A percentile compares a stretch with the other conserved stretches of the same genome.
phyloP scores from a whole-genome alignment of 192 early-diverging fungal genomes.

The Coemansia sp. region DNA sequence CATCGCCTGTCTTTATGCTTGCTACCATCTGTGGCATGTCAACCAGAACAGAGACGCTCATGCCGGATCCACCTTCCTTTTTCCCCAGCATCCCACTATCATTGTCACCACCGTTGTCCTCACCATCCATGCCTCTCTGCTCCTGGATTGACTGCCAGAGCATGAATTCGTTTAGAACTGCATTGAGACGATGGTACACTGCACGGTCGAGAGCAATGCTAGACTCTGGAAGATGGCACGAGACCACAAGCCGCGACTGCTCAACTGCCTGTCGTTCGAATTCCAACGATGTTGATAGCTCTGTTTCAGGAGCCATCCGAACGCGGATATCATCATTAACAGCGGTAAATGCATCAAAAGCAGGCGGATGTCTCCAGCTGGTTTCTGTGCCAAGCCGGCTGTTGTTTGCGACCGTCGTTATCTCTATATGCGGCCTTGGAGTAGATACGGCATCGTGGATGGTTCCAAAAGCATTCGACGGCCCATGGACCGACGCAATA shows the following conservation, averaged over 20 bases:
- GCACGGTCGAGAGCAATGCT: constrained; percentile 24
- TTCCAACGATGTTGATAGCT: constrained; percentile 46
- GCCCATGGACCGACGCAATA: constrained; percentile 42
- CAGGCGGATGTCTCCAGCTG: constrained; percentile 32
- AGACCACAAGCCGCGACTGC: constrained; percentile 44
- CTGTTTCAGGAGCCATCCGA: constrained; percentile 52
- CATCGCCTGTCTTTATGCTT: constrained; percentile 27
- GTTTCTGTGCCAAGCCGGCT: background rate
- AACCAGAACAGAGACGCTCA: constrained; percentile 36
- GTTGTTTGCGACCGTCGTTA: constrained; percentile 40
- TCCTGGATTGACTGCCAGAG: constrained; percentile 54
- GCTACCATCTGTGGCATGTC: constrained; percentile 48
- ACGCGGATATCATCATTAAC: constrained; percentile 51
- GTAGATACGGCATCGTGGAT: constrained; percentile 21
- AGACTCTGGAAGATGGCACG: constrained; percentile 52
- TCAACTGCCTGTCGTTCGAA: constrained; percentile 49
- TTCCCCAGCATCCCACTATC: background rate
- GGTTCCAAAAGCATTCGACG: constrained; percentile 1
- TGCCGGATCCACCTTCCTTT: constrained; percentile 5
- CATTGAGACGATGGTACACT: constrained; percentile 47
- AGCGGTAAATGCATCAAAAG: constrained; percentile 51
- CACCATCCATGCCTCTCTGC: constrained; percentile 11
- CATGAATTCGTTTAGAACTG: constrained; percentile 53
- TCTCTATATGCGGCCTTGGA: constrained; percentile 51
- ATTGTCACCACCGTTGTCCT: background rate